Percentiles rank a stretch among this genome's conserved stretches.
Evolutionary conservation across 164 flowering plant species (phyloP).

Genomic region (Berberis vulgaris): DNA sequence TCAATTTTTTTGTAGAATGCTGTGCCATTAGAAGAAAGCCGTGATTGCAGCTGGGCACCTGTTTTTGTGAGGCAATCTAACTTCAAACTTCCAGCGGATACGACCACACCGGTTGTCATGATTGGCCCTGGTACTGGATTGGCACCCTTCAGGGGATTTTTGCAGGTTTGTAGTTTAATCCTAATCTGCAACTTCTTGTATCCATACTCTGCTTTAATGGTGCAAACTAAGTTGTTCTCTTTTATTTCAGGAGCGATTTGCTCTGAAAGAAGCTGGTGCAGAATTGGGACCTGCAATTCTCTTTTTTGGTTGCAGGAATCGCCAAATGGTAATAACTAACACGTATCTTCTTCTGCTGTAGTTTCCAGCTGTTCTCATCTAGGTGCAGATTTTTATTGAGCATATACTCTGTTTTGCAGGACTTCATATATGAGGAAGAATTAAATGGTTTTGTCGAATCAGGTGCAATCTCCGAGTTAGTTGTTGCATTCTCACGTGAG

Average conservation of each 20-base stretch:
- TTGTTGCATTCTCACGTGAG: slow-evolving; percentile 90
- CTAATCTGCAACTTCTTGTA: not conserved
- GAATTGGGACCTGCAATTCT: slow-evolving; percentile 67
- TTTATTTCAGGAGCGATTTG: slow-evolving; percentile 69
- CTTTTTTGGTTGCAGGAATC: slow-evolving; percentile 94
- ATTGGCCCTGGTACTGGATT: slow-evolving; percentile 99
- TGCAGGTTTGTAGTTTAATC: slow-evolving; percentile 50
- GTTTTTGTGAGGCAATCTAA: slow-evolving; percentile 86
- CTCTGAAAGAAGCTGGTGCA: slow-evolving; percentile 71
- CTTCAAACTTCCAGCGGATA: slow-evolving; percentile 78
- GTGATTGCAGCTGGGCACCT: slow-evolving; percentile 79
- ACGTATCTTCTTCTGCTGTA: not conserved
- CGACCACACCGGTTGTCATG: slow-evolving; percentile 81
- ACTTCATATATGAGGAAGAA: slow-evolving; percentile 88
- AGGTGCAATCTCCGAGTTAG: slow-evolving; percentile 70
- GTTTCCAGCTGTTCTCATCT: not conserved
- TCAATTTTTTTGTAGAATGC: slow-evolving; percentile 46
- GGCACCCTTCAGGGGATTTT: slow-evolving; percentile 98
- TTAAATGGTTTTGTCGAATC: slow-evolving; percentile 51
- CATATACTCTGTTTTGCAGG: slow-evolving; percentile 31
- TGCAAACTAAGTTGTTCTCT: slow-evolving; percentile 2
- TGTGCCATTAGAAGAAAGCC: slow-evolving; percentile 51
- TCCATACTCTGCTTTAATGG: not conserved
- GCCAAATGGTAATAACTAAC: slow-evolving; percentile 43
- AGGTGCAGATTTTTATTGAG: not conserved